These are phyloP conservation scores for Jackrogersella minutella DNA, from an alignment of 495 filamentous ascomycete genomes.

Conservation along the genomic window DNA sequence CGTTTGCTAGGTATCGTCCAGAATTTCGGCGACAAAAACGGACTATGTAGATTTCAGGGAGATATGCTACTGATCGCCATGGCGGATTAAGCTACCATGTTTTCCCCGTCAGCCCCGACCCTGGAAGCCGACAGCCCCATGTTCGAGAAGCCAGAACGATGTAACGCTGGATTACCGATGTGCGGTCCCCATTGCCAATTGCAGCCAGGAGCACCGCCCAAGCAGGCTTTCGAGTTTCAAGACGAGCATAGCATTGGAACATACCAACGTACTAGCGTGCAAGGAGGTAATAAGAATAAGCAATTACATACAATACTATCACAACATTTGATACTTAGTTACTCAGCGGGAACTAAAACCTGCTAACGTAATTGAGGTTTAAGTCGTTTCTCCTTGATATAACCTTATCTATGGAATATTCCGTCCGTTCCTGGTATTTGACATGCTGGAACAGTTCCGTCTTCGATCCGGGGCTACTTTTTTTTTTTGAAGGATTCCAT, in stretches of 20 bases:
- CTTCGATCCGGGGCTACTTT: conserved; percentile 15
- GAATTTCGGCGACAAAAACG: background rate
- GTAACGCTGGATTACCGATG: conserved; percentile 22
- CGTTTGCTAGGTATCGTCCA: background rate
- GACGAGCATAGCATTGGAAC: conserved; percentile 10
- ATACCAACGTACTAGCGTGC: no score
- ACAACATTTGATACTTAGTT: no score
- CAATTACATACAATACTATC: no score
- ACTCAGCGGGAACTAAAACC: no score
- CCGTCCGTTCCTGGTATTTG: conserved; percentile 1
- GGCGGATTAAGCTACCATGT: conserved; percentile 12
- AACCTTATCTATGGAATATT: background rate
- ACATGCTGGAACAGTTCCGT: background rate
- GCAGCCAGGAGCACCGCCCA: conserved; percentile 3
- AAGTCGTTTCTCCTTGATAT: background rate
- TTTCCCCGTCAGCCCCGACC: conserved; percentile 5
- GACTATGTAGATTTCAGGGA: background rate
- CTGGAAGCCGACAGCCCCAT: conserved; percentile 11
- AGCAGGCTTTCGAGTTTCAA: conserved; percentile 17
- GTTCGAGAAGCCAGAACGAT: conserved; percentile 25
- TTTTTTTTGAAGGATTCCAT: conserved; percentile 31
- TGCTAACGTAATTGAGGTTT: no score
- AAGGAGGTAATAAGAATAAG: no score
- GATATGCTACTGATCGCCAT: background rate
- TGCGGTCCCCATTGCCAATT: conserved; percentile 13